Evolutionary conservation across 2,329 filamentous ascomycete genomes (phyloP), one percentile per base, ranked within the genome.

Genomic region (Didymella arachidicola): DNA sequence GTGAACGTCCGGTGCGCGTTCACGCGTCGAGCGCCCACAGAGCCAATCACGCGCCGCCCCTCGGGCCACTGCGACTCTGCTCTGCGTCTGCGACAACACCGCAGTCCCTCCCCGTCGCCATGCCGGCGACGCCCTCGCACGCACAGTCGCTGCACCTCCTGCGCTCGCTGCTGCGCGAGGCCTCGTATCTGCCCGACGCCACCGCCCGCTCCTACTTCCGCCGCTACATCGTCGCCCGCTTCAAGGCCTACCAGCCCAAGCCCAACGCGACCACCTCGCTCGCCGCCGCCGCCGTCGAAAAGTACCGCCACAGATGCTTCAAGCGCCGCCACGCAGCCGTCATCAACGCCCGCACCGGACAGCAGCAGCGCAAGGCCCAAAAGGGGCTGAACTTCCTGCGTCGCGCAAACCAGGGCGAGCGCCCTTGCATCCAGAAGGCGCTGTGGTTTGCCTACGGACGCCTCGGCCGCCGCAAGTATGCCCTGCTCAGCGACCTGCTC

Each of bases 151-250:
- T 79, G 26, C 81, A 84, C 67, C 74, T 86, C 44, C 79, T 86
- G 62, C 84, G 86, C 47, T 79, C 81, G 25, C 79, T 87, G 10
- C 80, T 88, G 38, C 83, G 86, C 59, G 83, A 88, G 76, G 81
- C 80, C 61, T 81, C 82, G 54, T 88, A 88, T 66, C 81, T 89
- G 38, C 86, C 87, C 27, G 86, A 88, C 67, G 79, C 82, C 1
- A 73, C 79, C 57, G 83, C 85, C 38, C 80, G 82, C 62, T 53
- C 64, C 30, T 84, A 83, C 73, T 78, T 85, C 71, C 78, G 77
- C 57, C 67, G 78, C 50, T 78, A 86, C 71, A 75, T 84, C 43
- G 61, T 82, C 32, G 62, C 68, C 34, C 78, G 82, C 61, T 87
- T 84, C 72, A 79, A 80, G 50, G 75, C 79, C 29, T 78, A 80